A percentile compares a stretch with the other conserved stretches of the same genome.
Conservation (phyloP, 225 moss, liverwort and hornwort genomes). For the Straminergon stramineum region DNA sequence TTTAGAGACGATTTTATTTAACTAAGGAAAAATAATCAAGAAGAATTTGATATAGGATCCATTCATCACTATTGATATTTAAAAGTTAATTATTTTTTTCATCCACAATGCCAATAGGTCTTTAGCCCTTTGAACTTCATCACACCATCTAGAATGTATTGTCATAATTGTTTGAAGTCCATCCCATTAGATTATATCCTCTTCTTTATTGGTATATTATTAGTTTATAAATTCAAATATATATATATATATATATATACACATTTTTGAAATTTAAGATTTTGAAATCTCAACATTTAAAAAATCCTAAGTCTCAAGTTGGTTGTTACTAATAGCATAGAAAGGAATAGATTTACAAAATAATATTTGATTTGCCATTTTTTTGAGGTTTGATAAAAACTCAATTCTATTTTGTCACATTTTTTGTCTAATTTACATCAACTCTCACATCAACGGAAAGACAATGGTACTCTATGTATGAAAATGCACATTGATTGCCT, state of each 20-base stretch:
- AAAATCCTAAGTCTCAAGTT: background rate
- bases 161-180: background rate
- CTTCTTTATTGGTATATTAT: background rate
- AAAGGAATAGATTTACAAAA: accelerated
- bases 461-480: accelerated
- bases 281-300: background rate
- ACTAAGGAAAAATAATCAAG: background rate
- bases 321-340: background rate
- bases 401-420: background rate
- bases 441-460: background rate
- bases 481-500: background rate
- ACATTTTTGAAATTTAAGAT: background rate
- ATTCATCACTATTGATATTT: accelerated
- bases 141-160: background rate
- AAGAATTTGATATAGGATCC: background rate
- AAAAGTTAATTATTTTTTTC: background rate
- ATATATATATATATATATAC: too few species aligned
- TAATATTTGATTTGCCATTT: background rate
- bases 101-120: background rate
- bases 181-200: background rate
- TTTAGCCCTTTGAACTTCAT: background rate
- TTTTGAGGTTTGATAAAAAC: background rate
- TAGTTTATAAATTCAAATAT: background rate
- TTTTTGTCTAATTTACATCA: background rate
- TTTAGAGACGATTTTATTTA: background rate